A percentile compares a stretch with the other conserved stretches of the same genome.
Conservation (phyloP, 495 filamentous ascomycete genomes). For the Podospora pseudocomata region DNA sequence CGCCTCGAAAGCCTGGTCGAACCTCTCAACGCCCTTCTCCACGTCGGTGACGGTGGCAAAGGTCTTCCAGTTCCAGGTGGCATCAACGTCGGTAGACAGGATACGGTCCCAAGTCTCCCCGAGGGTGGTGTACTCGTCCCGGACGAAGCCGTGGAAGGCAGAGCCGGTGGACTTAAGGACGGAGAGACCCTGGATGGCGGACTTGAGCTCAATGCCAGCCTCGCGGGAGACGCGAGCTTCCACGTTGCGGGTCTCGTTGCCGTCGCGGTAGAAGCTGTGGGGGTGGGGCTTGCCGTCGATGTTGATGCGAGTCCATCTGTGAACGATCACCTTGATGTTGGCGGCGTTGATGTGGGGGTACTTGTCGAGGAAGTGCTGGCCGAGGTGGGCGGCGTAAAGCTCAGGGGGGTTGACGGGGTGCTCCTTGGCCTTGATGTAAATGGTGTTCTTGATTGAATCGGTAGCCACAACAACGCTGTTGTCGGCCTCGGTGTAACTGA, state of each 20-base stretch:
- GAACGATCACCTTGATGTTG: slow-evolving; percentile 73
- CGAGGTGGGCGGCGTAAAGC: slow-evolving; percentile 80
- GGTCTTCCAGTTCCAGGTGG: slow-evolving; percentile 75
- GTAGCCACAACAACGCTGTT: slow-evolving; percentile 95
- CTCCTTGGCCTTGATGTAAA: slow-evolving; percentile 91
- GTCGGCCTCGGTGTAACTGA: slow-evolving; percentile 85
- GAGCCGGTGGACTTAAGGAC: slow-evolving; percentile 98
- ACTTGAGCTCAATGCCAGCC: slow-evolving; percentile 65
- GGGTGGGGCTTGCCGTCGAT: slow-evolving; percentile 89
- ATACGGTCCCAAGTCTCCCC: slow-evolving; percentile 91
- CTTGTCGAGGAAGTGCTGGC: slow-evolving; percentile 78
- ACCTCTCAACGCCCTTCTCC: slow-evolving; percentile 56
- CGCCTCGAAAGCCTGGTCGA: slow-evolving; percentile 71
- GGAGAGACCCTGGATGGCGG: slow-evolving; percentile 67
- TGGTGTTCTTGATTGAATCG: slow-evolving; percentile 97
- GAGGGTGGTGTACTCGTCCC: slow-evolving; percentile 89
- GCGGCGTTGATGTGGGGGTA: slow-evolving; percentile 85
- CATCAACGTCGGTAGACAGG: slow-evolving; percentile 86
- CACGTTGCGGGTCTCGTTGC: slow-evolving; percentile 78
- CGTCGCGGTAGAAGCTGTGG: slow-evolving; percentile 92
- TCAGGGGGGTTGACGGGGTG: slow-evolving; percentile 91
- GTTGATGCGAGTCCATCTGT: slow-evolving; percentile 88
- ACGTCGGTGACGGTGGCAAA: slow-evolving; percentile 68
- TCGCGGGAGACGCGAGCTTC: slow-evolving; percentile 54
- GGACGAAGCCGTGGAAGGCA: slow-evolving; percentile 89